A percentile compares a stretch with the other conserved stretches of the same genome.
Conservation (phyloP, 148 eudicot genomes). For the Salicornia ramosissima region DNA sequence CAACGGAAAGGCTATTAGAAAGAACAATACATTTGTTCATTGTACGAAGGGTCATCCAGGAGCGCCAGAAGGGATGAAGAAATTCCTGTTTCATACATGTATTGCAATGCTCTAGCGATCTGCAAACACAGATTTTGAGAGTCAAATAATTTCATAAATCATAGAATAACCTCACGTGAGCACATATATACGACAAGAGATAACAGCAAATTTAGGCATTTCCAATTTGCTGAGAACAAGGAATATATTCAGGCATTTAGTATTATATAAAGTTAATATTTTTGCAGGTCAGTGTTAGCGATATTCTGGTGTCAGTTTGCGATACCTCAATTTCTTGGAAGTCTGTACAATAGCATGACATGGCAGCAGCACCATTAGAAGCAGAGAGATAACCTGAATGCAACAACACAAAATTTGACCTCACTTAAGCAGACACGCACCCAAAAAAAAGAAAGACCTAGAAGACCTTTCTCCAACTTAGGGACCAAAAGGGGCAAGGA, state of each 20-base stretch:
- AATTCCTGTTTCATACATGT: slow-evolving; percentile 69
- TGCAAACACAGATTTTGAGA: slow-evolving; percentile 24
- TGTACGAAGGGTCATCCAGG: too few relatives aligned
- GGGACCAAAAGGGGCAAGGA: too few relatives aligned
- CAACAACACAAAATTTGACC: slow-evolving; percentile 5
- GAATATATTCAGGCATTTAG: slow-evolving; percentile 16
- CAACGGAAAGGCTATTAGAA: too few relatives aligned
- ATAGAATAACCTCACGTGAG: too few relatives aligned
- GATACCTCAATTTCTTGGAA: slow-evolving; percentile 85
- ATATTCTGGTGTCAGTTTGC: background rate
- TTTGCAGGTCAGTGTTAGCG: background rate
- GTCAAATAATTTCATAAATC: background rate
- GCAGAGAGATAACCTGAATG: slow-evolving; percentile 45
- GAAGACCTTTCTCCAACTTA: too few relatives aligned
- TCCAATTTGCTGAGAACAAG: slow-evolving; percentile 70
- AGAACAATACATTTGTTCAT: too few relatives aligned
- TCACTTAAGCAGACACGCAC: background rate
- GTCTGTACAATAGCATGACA: slow-evolving; percentile 70
- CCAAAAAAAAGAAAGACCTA: too few relatives aligned
- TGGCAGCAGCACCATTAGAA: slow-evolving; percentile 49
- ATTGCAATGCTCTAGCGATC: slow-evolving; percentile 81
- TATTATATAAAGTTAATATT: background rate
- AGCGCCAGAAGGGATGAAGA: too few relatives aligned
- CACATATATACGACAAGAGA: background rate
- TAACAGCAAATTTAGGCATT: slow-evolving; percentile 16